phyloP scores from a whole-genome alignment of 2,329 filamentous ascomycete genomes.

The Cladophialophora psammophila region DNA sequence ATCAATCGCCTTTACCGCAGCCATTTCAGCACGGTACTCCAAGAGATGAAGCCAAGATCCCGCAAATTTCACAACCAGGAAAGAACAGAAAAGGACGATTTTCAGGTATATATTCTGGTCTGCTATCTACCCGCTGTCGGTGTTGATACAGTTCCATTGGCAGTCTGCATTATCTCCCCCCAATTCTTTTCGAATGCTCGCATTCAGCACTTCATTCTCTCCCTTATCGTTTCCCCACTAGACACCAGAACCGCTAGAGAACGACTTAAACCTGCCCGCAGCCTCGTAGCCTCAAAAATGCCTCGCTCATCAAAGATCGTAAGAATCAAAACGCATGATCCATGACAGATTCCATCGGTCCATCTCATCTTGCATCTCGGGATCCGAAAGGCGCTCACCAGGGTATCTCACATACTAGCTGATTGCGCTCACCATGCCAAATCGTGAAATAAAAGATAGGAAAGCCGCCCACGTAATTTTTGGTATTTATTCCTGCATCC shows the following conservation, averaged over 20 bases:
- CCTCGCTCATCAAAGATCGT: constrained; percentile 30
- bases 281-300: constrained; percentile 6
- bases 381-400: constrained; percentile 23
- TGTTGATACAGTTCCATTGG: constrained; percentile 34
- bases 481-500: constrained; percentile 6
- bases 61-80: neutral
- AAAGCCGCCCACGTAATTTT: constrained; percentile 16
- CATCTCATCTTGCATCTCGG: constrained; percentile 17
- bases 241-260: constrained; percentile 14
- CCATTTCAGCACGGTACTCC: no score
- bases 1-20: no score
- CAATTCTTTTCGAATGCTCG: constrained; percentile 11
- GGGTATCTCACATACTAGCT: constrained; percentile 19
- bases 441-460: constrained; percentile 22
- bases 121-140: constrained; percentile 29
- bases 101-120: constrained; percentile 21
- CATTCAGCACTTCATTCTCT: constrained; percentile 9
- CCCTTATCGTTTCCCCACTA: neutral
- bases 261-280: neutral
- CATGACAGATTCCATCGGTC: constrained; percentile 14
- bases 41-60: no score
- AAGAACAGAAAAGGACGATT: neutral
- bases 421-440: constrained; percentile 21
- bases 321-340: constrained; percentile 22
- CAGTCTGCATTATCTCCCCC: constrained; percentile 25